Conservation (phyloP, 2,329 filamentous ascomycete species). For the Geosmithia putterillii region DNA sequence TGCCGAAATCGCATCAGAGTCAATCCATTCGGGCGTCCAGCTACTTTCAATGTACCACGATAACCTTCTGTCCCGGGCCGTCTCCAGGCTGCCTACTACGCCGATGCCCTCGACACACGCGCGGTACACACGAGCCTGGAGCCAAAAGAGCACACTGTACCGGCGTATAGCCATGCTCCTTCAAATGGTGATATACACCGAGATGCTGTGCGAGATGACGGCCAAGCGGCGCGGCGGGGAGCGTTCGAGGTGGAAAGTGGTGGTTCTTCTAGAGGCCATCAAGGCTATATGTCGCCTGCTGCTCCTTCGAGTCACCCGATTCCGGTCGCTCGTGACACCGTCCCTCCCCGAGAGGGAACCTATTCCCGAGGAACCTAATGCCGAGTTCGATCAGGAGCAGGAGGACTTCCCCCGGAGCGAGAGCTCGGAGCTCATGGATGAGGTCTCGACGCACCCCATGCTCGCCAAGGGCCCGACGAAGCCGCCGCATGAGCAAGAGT, state of each 20-base stretch:
- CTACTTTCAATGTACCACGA: slow-evolving; percentile 91
- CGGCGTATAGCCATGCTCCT: slow-evolving; percentile 69
- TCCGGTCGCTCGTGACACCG: slow-evolving; percentile 70
- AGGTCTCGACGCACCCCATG: slow-evolving; percentile 10
- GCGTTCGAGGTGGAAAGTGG: slow-evolving; percentile 70
- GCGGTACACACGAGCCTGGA: slow-evolving; percentile 58
- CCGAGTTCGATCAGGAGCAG: slow-evolving; percentile 29
- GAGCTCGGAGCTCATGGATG: slow-evolving; percentile 30
- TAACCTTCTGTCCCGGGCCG: slow-evolving; percentile 57
- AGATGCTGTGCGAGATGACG: slow-evolving; percentile 95
- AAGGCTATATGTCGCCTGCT: slow-evolving; percentile 79
- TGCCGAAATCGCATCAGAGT: slow-evolving; percentile 90
- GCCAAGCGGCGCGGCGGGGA: slow-evolving; percentile 77
- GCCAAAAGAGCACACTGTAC: slow-evolving; percentile 55
- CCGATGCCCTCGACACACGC: slow-evolving; percentile 43
- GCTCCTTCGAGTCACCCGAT: slow-evolving; percentile 71
- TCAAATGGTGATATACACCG: slow-evolving; percentile 87
- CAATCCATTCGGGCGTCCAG: slow-evolving; percentile 77
- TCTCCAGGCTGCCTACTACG: slow-evolving; percentile 46
- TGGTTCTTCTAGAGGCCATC: slow-evolving; percentile 72
- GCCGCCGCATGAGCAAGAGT: slow-evolving; percentile 43
- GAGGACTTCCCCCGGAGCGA: slow-evolving; percentile 25
- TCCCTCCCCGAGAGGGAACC: slow-evolving; percentile 77
- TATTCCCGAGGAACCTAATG: slow-evolving; percentile 44
- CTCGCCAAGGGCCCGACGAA: slow-evolving; percentile 10